Percentiles rank a stretch among this genome's conserved stretches.
Evolutionary conservation across 2,329 filamentous ascomycete species (phyloP).

Genomic region (Colletotrichum musicola): DNA sequence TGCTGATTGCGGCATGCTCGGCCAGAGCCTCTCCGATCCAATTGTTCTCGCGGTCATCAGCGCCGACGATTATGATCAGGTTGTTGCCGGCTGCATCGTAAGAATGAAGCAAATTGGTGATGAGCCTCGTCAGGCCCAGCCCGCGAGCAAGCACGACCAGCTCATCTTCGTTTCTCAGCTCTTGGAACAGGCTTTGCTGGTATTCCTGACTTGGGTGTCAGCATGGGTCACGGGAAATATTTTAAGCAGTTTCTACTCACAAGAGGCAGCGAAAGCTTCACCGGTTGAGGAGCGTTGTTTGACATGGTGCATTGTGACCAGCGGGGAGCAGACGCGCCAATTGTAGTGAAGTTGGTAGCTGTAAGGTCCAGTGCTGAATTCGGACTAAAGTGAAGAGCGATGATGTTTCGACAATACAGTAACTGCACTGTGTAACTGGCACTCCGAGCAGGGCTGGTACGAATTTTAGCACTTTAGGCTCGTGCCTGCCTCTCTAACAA

Average conservation of each 20-base stretch:
- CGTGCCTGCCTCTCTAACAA: too few relatives aligned
- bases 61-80: constrained; percentile 87
- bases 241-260: constrained; percentile 54
- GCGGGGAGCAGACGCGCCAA: not conserved
- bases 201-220: constrained; percentile 71
- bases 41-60: constrained; percentile 92
- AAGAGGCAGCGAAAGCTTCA: constrained; percentile 85
- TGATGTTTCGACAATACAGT: constrained; percentile 2
- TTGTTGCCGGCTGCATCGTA: constrained; percentile 98
- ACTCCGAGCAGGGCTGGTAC: not conserved
- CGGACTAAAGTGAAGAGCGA: not conserved
- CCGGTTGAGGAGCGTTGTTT: constrained; percentile 71
- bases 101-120: constrained; percentile 96
- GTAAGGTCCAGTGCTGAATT: not conserved
- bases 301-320: constrained; percentile 41
- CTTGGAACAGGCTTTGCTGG: constrained; percentile 94
- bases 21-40: constrained; percentile 98
- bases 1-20: constrained; percentile 93
- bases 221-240: not conserved
- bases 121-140: constrained; percentile 88
- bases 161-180: constrained; percentile 91
- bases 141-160: constrained; percentile 92
- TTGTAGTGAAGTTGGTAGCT: constrained; percentile 1
- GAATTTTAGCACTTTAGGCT: not conserved
- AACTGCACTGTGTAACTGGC: not conserved